phyloP scores from a whole-genome alignment of 345 rosid genomes.

The Hirschfeldia incana region DNA sequence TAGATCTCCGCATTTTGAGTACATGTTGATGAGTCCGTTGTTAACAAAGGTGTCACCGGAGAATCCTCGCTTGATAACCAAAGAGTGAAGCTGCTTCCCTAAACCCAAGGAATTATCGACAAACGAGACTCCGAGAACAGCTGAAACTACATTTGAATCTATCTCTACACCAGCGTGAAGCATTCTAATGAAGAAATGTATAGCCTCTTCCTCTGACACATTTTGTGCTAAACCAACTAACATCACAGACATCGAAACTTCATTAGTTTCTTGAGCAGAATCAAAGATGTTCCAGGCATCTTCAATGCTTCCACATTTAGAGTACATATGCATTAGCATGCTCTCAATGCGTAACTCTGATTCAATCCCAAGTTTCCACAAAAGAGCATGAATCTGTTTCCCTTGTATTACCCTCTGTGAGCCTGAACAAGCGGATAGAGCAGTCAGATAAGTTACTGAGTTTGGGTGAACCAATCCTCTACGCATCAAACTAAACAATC shows the following conservation, averaged over 20 bases:
- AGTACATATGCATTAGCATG: conserved; percentile 88
- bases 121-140: conserved; percentile 73
- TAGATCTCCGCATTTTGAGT: conserved; percentile 82
- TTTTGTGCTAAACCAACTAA: conserved; percentile 81
- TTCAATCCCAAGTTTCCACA: conserved; percentile 71
- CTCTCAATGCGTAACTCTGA: conserved; percentile 73
- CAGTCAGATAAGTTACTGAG: conserved; percentile 68
- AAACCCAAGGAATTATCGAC: conserved; percentile 65
- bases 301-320: conserved; percentile 78
- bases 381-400: conserved; percentile 65
- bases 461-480: conserved; percentile 60
- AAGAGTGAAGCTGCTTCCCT: conserved; percentile 82
- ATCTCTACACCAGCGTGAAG: conserved; percentile 58
- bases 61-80: conserved; percentile 63
- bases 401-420: conserved; percentile 61
- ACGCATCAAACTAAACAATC: conserved; percentile 57
- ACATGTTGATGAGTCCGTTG: conserved; percentile 90
- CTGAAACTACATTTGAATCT: conserved; percentile 74
- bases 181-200: conserved; percentile 67
- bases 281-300: conserved; percentile 76
- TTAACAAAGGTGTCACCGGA: conserved; percentile 55
- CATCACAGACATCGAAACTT: conserved; percentile 81
- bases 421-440: conserved; percentile 76
- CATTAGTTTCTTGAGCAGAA: conserved; percentile 58
- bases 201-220: conserved; percentile 76